phyloP scores from a whole-genome alignment of 2,329 filamentous ascomycete genomes.

The Penicillium vulpinum region DNA sequence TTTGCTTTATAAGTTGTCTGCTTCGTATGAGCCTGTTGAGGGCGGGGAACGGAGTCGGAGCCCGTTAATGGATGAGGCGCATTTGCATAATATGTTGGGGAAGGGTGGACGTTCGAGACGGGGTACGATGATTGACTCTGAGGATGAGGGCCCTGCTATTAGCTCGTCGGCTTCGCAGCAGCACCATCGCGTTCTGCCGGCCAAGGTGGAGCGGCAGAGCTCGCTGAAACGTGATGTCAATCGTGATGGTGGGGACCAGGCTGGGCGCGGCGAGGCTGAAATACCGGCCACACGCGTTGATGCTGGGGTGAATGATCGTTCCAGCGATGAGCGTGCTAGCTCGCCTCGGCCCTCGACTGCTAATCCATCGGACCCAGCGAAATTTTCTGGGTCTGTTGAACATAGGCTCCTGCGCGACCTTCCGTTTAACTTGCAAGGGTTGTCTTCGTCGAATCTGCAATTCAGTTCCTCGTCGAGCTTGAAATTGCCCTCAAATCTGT shows the following conservation, averaged over 20 bases:
- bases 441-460: constrained; percentile 80
- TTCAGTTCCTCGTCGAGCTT: constrained; percentile 71
- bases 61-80: constrained; percentile 42
- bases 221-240: constrained; percentile 27
- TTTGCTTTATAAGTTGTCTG: constrained; percentile 79
- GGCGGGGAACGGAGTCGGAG: constrained; percentile 36
- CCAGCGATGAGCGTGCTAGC: constrained; percentile 19
- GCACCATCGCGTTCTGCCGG: constrained; percentile 19
- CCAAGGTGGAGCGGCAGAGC: constrained; percentile 27
- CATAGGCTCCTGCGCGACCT: constrained; percentile 72
- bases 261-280: constrained; percentile 19
- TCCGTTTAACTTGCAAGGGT: constrained; percentile 87
- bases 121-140: constrained; percentile 28
- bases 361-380: constrained; percentile 1
- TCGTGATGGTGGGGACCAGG: constrained; percentile 20
- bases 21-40: constrained; percentile 47
- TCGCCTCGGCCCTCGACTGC: constrained; percentile 35
- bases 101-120: constrained; percentile 24
- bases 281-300: constrained; percentile 24
- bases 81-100: constrained; percentile 41
- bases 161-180: constrained; percentile 44
- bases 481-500: constrained; percentile 74
- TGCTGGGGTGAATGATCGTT: constrained; percentile 19
- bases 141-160: constrained; percentile 40
- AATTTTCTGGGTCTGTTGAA: constrained; percentile 62